Conservation (phyloP, 768 basidiomycete genomes). For the Tylopilus rubrobrunneus region DNA sequence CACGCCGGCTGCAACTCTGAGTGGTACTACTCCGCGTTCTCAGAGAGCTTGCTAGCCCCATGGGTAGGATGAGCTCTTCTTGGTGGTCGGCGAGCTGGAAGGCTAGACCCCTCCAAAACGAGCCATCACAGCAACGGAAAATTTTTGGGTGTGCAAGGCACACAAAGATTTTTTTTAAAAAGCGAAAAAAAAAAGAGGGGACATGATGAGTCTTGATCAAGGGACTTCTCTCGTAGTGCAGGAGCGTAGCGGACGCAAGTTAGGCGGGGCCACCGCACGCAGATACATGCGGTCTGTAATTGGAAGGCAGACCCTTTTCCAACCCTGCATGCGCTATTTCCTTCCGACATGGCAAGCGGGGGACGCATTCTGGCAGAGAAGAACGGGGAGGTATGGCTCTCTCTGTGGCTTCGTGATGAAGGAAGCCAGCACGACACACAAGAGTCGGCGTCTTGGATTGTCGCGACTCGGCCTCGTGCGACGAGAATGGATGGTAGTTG, state of each 20-base stretch:
- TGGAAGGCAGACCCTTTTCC: conserved; percentile 22
- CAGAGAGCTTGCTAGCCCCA: background rate
- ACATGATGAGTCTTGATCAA: background rate
- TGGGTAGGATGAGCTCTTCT: no score
- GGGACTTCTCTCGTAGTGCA: conserved; percentile 20
- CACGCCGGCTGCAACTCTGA: conserved; percentile 23
- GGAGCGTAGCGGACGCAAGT: conserved; percentile 20
- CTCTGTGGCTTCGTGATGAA: conserved; percentile 16
- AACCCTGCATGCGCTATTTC: conserved; percentile 11
- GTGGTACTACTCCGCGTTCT: conserved; percentile 20
- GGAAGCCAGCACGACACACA: background rate
- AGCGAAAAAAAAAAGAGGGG: conserved; percentile 13
- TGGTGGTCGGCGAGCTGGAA: background rate
- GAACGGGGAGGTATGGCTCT: conserved; percentile 14
- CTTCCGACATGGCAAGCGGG: conserved; percentile 16
- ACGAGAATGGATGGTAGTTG: conserved; percentile 4
- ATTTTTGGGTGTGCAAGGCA: conserved; percentile 19
- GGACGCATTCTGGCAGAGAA: conserved; percentile 5
- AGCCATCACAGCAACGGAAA: background rate
- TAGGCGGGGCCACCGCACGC: conserved; percentile 25
- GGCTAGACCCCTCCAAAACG: conserved; percentile 7
- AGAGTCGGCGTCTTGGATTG: conserved; percentile 23
- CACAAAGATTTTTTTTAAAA: background rate
- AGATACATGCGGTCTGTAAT: conserved; percentile 23
- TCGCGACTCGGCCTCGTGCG: conserved; percentile 16